Conservation (phyloP, 1,284 basidiomycete species). For the Fereydounia khargensis region DNA sequence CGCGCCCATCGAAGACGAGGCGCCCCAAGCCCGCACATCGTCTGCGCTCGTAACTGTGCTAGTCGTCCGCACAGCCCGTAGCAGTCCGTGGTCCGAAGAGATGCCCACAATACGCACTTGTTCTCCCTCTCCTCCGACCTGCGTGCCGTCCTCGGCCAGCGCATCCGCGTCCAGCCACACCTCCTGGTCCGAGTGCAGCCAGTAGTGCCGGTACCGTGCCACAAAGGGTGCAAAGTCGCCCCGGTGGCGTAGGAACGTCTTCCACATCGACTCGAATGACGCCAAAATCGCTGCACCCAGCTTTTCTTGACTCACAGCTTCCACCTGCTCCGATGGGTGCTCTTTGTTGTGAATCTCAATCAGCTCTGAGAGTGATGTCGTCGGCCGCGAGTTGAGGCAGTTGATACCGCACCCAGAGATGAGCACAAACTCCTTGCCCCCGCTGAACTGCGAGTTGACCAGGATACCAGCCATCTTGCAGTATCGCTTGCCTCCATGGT, state of each 20-base stretch:
- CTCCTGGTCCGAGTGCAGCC: constrained; percentile 74
- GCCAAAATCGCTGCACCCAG: constrained; percentile 75
- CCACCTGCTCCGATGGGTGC: constrained; percentile 64
- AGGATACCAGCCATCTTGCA: constrained; percentile 68
- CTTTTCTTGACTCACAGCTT: constrained; percentile 68
- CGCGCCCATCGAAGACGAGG: not conserved
- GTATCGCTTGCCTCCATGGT: constrained; percentile 34
- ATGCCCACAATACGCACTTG: constrained; percentile 79
- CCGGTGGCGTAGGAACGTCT: constrained; percentile 64
- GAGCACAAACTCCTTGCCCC: constrained; percentile 70
- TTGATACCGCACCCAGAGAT: constrained; percentile 86
- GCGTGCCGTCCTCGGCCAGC: not conserved
- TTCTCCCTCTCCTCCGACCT: constrained; percentile 3
- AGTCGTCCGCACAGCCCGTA: constrained; percentile 71
- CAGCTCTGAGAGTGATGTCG: constrained; percentile 76
- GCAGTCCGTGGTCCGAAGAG: constrained; percentile 78
- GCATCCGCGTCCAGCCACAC: constrained; percentile 18
- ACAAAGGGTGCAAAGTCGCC: constrained; percentile 55
- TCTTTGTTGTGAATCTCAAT: constrained; percentile 54
- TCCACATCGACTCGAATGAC: constrained; percentile 78
- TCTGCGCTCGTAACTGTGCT: constrained; percentile 11
- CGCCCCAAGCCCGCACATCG: constrained; percentile 33
- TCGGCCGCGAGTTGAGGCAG: constrained; percentile 77
- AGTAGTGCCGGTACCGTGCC: constrained; percentile 68
- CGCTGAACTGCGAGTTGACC: constrained; percentile 79